Base-by-base conservation (phyloP, 75 land plant species). In the Ceratopteris richardii region DNA sequence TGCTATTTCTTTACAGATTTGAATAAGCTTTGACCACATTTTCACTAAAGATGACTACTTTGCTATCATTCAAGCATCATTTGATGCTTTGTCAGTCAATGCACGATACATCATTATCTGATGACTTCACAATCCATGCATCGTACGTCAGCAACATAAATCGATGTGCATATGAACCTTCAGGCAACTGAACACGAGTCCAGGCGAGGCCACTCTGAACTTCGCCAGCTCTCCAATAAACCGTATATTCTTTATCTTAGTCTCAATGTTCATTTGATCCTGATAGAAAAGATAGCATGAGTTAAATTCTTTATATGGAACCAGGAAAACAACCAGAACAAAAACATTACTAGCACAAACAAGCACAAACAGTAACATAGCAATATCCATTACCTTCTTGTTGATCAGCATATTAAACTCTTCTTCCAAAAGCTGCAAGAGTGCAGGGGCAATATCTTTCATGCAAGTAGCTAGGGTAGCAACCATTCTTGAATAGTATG, bases 201-300 rank as follows among this genome's bases (percentile, higher is more conserved):
- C 80, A 47, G 99, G 64, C 23, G 81, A 56, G 20, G 99, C 99
- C 53, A 90, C 74, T 77, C 69, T 86, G 54, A 95, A 95, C 64
- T 95, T 95, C 70, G 91, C 94, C 25, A 95, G 83, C 59, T 95
- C 99, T 51, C 99, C 99, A 68, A 95, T 72, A 55, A 95, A 95
- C 58, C 99, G 71, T 66, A 95, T 90, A 47, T 95, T 95, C 67
- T 76, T 86, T 28, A 86, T 90, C 70, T 90, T 95, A 60, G 99
- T 95, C 62, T 95, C 99, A 62, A 95, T 95, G 64, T 95, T 95
- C 81, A 84, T 95, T 81, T 95, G 99, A 67, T 95, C 99, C 99
- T 95, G 80, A 17, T 67, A 56, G 56, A 56, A 37, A 51, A 40
- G 4, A 30, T 19, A 63, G 27, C 24, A 51, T 31, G 6, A 51